These are phyloP conservation scores for Sporisorium sorghi DNA, from an alignment of 1,284 basidiomycete species.

Conservation along the genomic window DNA sequence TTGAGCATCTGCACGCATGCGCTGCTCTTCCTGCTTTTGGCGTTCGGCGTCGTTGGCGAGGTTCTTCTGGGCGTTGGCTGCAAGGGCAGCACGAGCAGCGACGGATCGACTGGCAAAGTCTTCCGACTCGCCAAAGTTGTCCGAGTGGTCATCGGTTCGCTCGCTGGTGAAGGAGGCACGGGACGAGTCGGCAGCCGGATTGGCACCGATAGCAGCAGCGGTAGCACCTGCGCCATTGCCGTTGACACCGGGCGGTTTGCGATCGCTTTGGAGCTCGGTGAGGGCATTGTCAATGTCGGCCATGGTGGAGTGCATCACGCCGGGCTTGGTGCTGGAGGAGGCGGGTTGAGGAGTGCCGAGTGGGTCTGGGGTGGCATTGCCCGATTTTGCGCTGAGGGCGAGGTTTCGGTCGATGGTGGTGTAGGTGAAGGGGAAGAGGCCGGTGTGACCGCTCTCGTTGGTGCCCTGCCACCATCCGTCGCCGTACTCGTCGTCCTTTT, in stretches of 20 bases:
- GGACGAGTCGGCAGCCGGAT: conserved; percentile 29
- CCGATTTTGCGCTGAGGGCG: conserved; percentile 47
- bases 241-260: conserved; percentile 25
- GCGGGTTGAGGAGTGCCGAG: conserved; percentile 36
- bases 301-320: conserved; percentile 67
- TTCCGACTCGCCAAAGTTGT: conserved; percentile 48
- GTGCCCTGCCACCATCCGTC: conserved; percentile 99
- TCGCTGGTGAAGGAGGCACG: conserved; percentile 53
- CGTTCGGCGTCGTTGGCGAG: conserved; percentile 50
- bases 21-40: conserved; percentile 53
- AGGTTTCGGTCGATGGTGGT: conserved; percentile 72
- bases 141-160: conserved; percentile 48
- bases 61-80: conserved; percentile 64
- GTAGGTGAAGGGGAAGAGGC: conserved; percentile 92
- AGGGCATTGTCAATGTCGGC: conserved; percentile 68
- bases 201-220: conserved; percentile 13
- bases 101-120: conserved; percentile 52
- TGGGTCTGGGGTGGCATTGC: conserved; percentile 31
- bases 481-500: conserved; percentile 91
- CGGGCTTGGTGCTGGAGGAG: conserved; percentile 22
- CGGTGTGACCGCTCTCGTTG: conserved; percentile 82
- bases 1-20: conserved; percentile 52
- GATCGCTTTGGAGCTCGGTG: conserved; percentile 57
- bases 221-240: conserved; percentile 1
- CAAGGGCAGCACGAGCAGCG: conserved; percentile 64